Base-by-base conservation (phyloP, 805 yeast genomes). In the Citeromyces nyonsensis region DNA sequence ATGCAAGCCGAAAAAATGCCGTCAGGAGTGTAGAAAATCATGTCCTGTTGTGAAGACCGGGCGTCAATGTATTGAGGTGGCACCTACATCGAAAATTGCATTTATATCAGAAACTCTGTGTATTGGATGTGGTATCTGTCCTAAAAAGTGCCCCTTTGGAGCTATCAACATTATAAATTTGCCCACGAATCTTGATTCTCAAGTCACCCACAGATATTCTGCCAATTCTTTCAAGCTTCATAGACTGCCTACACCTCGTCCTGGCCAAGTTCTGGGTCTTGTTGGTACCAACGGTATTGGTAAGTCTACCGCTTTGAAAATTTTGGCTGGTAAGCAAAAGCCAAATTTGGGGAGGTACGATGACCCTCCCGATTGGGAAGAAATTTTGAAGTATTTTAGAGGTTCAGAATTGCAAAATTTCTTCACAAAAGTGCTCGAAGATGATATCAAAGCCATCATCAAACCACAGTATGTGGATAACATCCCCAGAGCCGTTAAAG, bases 211-310 rank as follows among this genome's bases (percentile, higher is more conserved):
- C 58, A 75, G 98, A 65, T 91, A 91, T 58, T 83, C 95, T 31
- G 98, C 97, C 35, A 91, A 91, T 58, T 83, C 95, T 35, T 91
- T 91, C 74, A 91, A 91, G 58, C 69, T 91, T 50, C 98, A 91
- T 57, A 73, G 98, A 57, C 67, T 91, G 48, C 98, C 98, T 15
- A 86, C 94, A 36, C 98, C 98, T 40, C 81, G 98, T 61, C 97
- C 98, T 2, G 97, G 97, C 38, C 98, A 91, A 61, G 98, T 91
- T 22, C 66, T 91, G 42, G 98, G 98, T 44, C 70, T 91, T 44
- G 98, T 91, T 33, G 98, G 98, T 49, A 83, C 96, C 38, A 91
- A 91, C 65, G 98, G 98, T 85, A 91, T 91, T 51, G 98, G 98
- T 49, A 91, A 91, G 55, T 81, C 94, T 9, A 91, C 98, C 12